These are phyloP conservation scores for Wickerhamomyces ciferrii DNA, from an alignment of 805 yeast species.

Conservation along the genomic window DNA sequence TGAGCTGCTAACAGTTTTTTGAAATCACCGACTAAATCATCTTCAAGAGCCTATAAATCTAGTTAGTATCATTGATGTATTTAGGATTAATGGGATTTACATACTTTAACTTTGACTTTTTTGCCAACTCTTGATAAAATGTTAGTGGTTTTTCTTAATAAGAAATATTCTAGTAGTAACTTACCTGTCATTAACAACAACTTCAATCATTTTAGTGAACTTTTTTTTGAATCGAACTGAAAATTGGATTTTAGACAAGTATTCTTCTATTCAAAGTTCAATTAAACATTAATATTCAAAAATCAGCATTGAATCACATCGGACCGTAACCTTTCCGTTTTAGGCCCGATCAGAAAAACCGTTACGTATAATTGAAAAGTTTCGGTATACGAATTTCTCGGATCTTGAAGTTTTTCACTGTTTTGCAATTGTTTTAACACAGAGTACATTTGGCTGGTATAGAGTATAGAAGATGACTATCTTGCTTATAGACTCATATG, in stretches of 20 bases:
- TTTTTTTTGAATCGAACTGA: no score
- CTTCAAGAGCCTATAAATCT: conserved; percentile 52
- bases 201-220: conserved; percentile 71
- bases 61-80: no score
- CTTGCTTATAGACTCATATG: conserved; percentile 86
- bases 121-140: conserved; percentile 62
- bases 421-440: not conserved
- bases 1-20: conserved; percentile 80
- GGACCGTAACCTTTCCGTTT: not conserved
- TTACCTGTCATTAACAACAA: conserved; percentile 61
- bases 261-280: no score
- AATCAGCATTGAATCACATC: not conserved
- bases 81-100: conserved; percentile 1
- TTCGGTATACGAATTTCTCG: not conserved
- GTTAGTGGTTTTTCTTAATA: no score
- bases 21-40: conserved; percentile 86
- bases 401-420: not conserved
- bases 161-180: conserved; percentile 22
- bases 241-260: no score
- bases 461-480: conserved; percentile 34
- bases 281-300: no score
- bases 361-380: not conserved
- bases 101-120: conserved; percentile 69
- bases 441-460: not conserved
- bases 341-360: not conserved